Base-by-base conservation (phyloP, 1,284 basidiomycete species). In the Bondarzewia mesenterica region DNA sequence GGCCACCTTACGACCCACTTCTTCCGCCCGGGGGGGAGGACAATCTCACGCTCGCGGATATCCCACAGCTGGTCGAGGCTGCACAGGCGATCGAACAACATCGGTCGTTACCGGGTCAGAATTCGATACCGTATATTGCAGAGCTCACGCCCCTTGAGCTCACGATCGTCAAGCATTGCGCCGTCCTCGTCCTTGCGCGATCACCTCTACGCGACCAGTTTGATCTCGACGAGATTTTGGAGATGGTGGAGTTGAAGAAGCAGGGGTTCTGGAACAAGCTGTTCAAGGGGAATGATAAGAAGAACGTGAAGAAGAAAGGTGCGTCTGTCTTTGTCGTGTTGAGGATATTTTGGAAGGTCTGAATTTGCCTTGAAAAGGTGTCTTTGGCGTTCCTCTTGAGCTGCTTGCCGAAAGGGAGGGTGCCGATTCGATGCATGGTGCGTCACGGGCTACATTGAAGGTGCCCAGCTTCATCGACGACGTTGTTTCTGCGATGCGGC, bases 391-490 rank as follows among this genome's bases (percentile, higher is more conserved):
- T 48, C 92, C 93, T 5, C 75, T 99, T 51, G 95, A 99, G 60
- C 74, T 93, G 36, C 75, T 99, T 29, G 92, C 97, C n/a, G 94
- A 98, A 59, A 78, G 88, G 50, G 93, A 94, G 60, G 95, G 95
- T 2, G 86, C 91, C 7, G 96, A 99, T 68, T 97, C 94, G 20
- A 71, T 91, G 55, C 79, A 93, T 47, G 93, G 93, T 23, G 89
- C 91, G 22, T 89, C 91, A n/a, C 80, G 88, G 18, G 82, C 82
- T 36, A 82, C 89, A 18, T 64, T 99, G 53, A 78, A 92, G 55
- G 86, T 99, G 23, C 95, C 95, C 6, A 96, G 91, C 64, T 97
- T 99, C 63, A 89, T 99, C 52, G 96, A 99, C 63, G 96, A 99
- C 61, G 88, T 97, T 48, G 83, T 99, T 37, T 95, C 92, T 47